These are phyloP conservation scores for Globomyces pollinis-pini DNA, from an alignment of 192 early-diverging fungal genomes.

Conservation along the genomic window DNA sequence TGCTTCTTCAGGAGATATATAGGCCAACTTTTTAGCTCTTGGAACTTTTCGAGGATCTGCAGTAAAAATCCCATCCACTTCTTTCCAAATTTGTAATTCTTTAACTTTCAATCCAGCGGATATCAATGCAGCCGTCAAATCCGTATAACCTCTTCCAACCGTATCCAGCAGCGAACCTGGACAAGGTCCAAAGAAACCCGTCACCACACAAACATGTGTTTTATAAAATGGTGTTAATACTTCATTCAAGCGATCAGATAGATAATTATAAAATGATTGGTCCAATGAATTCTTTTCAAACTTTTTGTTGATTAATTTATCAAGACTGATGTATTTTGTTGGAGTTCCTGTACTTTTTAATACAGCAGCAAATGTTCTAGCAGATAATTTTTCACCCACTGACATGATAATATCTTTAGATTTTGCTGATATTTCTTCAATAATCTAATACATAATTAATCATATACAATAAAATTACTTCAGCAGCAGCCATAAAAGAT, in stretches of 20 bases:
- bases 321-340: slow-evolving; percentile 79
- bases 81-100: slow-evolving; percentile 98
- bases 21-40: slow-evolving; percentile 70
- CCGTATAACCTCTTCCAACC: slow-evolving; percentile 97
- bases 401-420: slow-evolving; percentile 93
- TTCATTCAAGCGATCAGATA: slow-evolving; percentile 60
- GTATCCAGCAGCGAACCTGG: slow-evolving; percentile 84
- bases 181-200: slow-evolving; percentile 95
- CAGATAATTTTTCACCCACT: slow-evolving; percentile 89
- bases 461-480: slow-evolving; percentile 50
- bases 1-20: slow-evolving; percentile 97
- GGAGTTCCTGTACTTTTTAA: slow-evolving; percentile 54
- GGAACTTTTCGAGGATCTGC: slow-evolving; percentile 96
- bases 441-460: slow-evolving; percentile 54
- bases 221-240: slow-evolving; percentile 42
- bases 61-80: slow-evolving; percentile 98
- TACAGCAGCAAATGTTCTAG: slow-evolving; percentile 77
- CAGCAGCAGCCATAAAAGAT: slow-evolving; percentile 85
- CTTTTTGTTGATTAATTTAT: slow-evolving; percentile 70
- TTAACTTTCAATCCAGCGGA: slow-evolving; percentile 82
- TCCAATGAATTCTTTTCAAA: slow-evolving; percentile 76
- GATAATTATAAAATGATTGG: slow-evolving; percentile 95
- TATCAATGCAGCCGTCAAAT: slow-evolving; percentile 89
- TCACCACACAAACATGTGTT: slow-evolving; percentile 80
- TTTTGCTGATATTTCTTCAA: slow-evolving; percentile 94